Conservation (phyloP, 495 filamentous ascomycete species). For the Neurospora sp. region DNA sequence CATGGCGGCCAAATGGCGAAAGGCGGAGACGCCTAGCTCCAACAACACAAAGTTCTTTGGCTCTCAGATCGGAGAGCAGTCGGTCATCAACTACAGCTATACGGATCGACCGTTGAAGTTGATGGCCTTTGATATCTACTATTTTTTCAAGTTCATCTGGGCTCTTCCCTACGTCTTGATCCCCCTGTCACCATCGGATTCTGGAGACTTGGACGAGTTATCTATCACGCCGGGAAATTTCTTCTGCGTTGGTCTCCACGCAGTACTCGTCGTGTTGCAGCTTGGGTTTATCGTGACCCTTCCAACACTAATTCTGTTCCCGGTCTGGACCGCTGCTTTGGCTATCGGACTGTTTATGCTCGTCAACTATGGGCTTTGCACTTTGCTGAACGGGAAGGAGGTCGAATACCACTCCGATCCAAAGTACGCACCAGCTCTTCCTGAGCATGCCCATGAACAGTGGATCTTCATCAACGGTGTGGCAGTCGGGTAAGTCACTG, state of each 20-base stretch:
- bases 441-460: slow-evolving; percentile 45
- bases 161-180: slow-evolving; percentile 42
- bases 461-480: slow-evolving; percentile 73
- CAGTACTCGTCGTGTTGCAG: slow-evolving; percentile 41
- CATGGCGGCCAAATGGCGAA: slow-evolving; percentile 5
- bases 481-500: slow-evolving; percentile 40
- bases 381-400: slow-evolving; percentile 37
- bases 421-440: slow-evolving; percentile 29
- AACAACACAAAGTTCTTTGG: slow-evolving; percentile 31
- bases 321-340: slow-evolving; percentile 36
- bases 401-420: slow-evolving; percentile 32
- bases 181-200: slow-evolving; percentile 40
- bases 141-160: slow-evolving; percentile 40
- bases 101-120: slow-evolving; percentile 50
- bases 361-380: slow-evolving; percentile 40
- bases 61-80: slow-evolving; percentile 41
- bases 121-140: slow-evolving; percentile 42
- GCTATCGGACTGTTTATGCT: slow-evolving; percentile 26
- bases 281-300: slow-evolving; percentile 37
- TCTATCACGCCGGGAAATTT: slow-evolving; percentile 40
- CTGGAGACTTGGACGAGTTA: slow-evolving; percentile 48
- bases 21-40: not conserved
- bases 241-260: slow-evolving; percentile 39
- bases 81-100: slow-evolving; percentile 43
- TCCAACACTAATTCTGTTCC: slow-evolving; percentile 38